Base-by-base conservation (phyloP, 2,329 filamentous ascomycete genomes). In the Apiospora pterosperma region DNA sequence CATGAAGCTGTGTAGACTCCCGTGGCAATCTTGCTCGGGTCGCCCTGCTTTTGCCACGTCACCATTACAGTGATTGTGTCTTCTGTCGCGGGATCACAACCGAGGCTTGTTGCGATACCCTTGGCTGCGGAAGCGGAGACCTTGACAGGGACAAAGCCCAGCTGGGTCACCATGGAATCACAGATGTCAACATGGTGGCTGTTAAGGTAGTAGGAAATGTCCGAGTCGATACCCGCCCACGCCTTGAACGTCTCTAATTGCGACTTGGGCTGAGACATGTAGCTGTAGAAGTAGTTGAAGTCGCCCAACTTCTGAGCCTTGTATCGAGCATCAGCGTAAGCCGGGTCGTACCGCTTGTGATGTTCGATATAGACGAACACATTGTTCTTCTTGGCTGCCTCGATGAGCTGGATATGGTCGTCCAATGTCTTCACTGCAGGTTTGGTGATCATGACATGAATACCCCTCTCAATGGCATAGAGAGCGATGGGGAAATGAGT, bases 251-350 rank as follows among this genome's bases (percentile, higher is more conserved):
- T 97, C 83, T 96, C 92, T 59, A 97, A 86, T 80, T 97, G 93
- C 61, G 85, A 92, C 81, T 96, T 97, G 66, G 90, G 92, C 83
- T 97, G 93, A 61, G 89, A 92, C 93, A 97, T 97, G 86, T 97
- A 97, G 72, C 88, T 91, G 85, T 97, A 97, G 77, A 97, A 97
- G 84, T 97, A 97, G 84, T 97, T 97, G 88, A 97, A 97, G 80
- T 97, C 93, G 69, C 94, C 94, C 8, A 97, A 83, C 62, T 84
- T 88, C 74, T 87, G 81, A 16, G 92, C 92, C 71, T 90, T 89
- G 80, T 90, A 90, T 61, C 90, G 87, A 16, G 95, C 95, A 77
- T 97, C 94, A 16, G 92, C 88, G 81, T 97, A 97, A 25, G 93
- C 93, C 2, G 94, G 94, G 77, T 97, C 94, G 80, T 90, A 97